Percentiles rank a stretch among this genome's conserved stretches.
These are phyloP conservation scores for Candida dajiaensis DNA, from an alignment of 805 yeast genomes.

Conservation along the genomic window DNA sequence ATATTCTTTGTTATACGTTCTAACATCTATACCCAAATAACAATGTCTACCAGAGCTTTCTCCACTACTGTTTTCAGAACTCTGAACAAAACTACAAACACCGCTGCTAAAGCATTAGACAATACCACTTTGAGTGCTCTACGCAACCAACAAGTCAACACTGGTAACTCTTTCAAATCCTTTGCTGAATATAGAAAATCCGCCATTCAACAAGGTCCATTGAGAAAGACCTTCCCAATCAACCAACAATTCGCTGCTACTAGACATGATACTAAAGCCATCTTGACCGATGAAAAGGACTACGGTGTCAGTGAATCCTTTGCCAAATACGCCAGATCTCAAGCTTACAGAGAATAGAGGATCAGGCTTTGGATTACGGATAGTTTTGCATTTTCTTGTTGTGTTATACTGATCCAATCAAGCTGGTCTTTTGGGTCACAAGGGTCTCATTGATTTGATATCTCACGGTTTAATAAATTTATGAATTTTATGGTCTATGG, in stretches of 20 bases:
- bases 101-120: conserved; percentile 18
- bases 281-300: conserved; percentile 17
- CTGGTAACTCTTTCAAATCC: conserved; percentile 30
- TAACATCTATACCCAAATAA: not conserved
- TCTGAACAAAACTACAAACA: conserved; percentile 17
- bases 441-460: not conserved
- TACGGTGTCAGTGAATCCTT: conserved; percentile 22
- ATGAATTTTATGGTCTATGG: not conserved
- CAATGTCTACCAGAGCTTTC: conserved; percentile 6
- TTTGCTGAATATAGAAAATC: conserved; percentile 33
- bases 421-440: not conserved
- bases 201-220: conserved; percentile 34
- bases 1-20: no score
- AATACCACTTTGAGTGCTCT: conserved; percentile 1
- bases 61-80: conserved; percentile 6
- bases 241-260: conserved; percentile 1
- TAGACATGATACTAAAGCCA: conserved; percentile 10
- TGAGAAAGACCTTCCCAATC: conserved; percentile 19
- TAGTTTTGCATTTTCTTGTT: not conserved
- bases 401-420: not conserved
- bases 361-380: not conserved
- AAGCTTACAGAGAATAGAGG: conserved; percentile 17
- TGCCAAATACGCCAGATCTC: conserved; percentile 18
- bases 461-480: not conserved
- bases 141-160: conserved; percentile 2